Evolutionary conservation across 139 green algal species (phyloP).

Genomic region (Spirogloea muscicola): DNA sequence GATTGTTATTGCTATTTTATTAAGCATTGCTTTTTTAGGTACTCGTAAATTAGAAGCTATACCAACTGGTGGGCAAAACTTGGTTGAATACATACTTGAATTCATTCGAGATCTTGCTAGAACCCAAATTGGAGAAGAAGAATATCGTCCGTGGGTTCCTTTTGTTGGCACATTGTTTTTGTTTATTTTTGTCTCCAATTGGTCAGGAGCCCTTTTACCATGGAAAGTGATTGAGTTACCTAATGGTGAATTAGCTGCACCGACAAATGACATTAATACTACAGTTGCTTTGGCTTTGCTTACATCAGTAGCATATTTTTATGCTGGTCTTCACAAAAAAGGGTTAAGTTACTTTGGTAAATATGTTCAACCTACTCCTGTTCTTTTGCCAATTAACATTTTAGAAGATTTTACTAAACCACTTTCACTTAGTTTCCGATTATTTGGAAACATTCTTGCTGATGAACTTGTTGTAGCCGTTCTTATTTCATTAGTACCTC

Average conservation of each 20-base stretch:
- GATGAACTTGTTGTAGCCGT: constrained; percentile 35
- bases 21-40: constrained; percentile 42
- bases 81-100: too few relatives aligned
- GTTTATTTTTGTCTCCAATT: constrained; percentile 52
- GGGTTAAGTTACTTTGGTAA: constrained; percentile 3
- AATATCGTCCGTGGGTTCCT: constrained; percentile 43
- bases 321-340: constrained; percentile 36
- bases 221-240: constrained; percentile 54
- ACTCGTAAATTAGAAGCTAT: constrained; percentile 20
- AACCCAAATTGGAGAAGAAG: constrained; percentile 39
- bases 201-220: constrained; percentile 55
- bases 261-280: constrained; percentile 54
- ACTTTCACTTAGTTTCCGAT: neutral
- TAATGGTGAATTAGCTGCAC: constrained; percentile 53
- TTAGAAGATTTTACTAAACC: constrained; percentile 12
- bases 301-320: constrained; percentile 46
- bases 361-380: neutral
- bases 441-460: constrained; percentile 12
- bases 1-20: constrained; percentile 46
- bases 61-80: constrained; percentile 17
- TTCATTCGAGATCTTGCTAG: constrained; percentile 46
- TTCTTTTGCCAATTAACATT: neutral
- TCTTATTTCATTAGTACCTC: constrained; percentile 28
- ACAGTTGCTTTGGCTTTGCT: constrained; percentile 49
- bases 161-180: constrained; percentile 36